Percentiles rank a stretch among this genome's conserved stretches.
phyloP scores from a whole-genome alignment of 345 rosid genomes.

The Xanthoceras sorbifolium region DNA sequence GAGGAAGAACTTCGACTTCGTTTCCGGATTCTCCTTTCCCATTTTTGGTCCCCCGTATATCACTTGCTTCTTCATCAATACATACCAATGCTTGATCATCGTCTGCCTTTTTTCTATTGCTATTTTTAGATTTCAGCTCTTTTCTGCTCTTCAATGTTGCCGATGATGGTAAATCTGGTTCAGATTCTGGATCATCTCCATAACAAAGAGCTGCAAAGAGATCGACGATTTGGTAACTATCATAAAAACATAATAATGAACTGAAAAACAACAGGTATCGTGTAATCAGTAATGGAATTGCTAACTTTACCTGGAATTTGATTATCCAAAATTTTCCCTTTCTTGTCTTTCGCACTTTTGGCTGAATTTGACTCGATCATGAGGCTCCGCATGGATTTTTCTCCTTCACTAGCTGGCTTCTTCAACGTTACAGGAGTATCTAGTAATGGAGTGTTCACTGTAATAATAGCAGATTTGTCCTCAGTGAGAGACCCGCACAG shows the following conservation, averaged over 20 bases:
- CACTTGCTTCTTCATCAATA: conserved; percentile 13
- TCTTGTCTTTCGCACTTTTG: conserved; percentile 22
- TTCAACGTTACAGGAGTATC: conserved; percentile 46
- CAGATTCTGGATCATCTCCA: conserved; percentile 48
- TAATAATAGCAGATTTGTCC: conserved; percentile 51
- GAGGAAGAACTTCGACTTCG: conserved; percentile 41
- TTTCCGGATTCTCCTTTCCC: conserved; percentile 20
- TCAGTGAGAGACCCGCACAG: conserved; percentile 58
- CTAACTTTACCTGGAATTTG: conserved; percentile 37
- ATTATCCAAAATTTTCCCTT: conserved; percentile 26
- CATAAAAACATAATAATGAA: not conserved
- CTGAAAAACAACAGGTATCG: not conserved
- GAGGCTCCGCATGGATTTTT: conserved; percentile 42
- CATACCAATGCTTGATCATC: conserved; percentile 26
- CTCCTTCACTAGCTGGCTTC: conserved; percentile 47
- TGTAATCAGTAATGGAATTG: not conserved
- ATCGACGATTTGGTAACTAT: not conserved
- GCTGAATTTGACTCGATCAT: conserved; percentile 37
- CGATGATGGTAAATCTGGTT: conserved; percentile 39
- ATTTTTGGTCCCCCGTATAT: conserved; percentile 21
- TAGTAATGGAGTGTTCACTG: conserved; percentile 47
- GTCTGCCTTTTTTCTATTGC: conserved; percentile 23
- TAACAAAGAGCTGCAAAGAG: conserved; percentile 53
- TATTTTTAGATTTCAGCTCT: conserved; percentile 32
- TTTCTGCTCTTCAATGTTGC: conserved; percentile 28